A percentile compares a stretch with the other conserved stretches of the same genome.
Conservation (phyloP, 257 asterid species). For the Scutellaria galericulata region DNA sequence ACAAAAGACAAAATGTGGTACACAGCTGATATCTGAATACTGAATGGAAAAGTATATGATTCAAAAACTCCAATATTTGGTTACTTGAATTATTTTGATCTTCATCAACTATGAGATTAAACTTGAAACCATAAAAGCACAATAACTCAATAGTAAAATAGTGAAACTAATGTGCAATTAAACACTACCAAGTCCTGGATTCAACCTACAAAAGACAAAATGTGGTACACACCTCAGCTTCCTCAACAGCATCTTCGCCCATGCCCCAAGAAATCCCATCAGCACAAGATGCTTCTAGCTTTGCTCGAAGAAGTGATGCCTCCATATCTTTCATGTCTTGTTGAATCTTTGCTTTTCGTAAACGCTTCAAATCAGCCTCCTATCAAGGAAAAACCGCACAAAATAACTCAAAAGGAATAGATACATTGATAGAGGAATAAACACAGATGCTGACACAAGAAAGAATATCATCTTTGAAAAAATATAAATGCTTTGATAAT, state of each 20-base stretch:
- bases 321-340: constrained; percentile 89
- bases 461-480: constrained; percentile 18
- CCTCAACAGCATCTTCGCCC: constrained; percentile 97
- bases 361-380: constrained; percentile 85
- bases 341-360: constrained; percentile 64
- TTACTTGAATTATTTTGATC: constrained; percentile 20
- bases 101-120: constrained; percentile 17
- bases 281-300: constrained; percentile 80
- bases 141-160: neutral
- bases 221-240: constrained; percentile 69
- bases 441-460: constrained; percentile 7
- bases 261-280: constrained; percentile 99
- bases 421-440: constrained; percentile 4
- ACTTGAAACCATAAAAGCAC: neutral
- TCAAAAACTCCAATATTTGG: neutral
- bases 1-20: too few species aligned
- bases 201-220: constrained; percentile 20
- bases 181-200: constrained; percentile 8
- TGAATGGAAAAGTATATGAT: constrained; percentile 10
- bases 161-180: constrained; percentile 13
- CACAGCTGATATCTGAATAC: neutral
- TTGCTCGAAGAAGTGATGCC: constrained; percentile 89
- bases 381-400: constrained; percentile 47
- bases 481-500: neutral
- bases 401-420: constrained; percentile 13